Evolutionary conservation across 306 rosid species (phyloP).

Genomic region (Comarum palustre): DNA sequence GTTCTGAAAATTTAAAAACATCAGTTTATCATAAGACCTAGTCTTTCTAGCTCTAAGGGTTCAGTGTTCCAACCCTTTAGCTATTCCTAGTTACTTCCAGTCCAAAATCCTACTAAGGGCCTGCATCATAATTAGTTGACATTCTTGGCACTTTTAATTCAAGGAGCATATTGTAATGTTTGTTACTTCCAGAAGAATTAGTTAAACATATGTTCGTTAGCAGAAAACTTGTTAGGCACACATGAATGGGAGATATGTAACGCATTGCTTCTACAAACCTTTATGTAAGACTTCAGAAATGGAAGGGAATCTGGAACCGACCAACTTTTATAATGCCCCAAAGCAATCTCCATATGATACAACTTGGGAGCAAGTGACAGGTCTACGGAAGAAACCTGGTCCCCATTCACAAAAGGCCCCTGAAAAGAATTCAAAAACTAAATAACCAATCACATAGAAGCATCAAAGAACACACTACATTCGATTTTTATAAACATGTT

Average conservation of each 20-base stretch:
- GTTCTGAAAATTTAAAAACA: too few relatives aligned
- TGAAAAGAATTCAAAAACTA: conserved; percentile 15
- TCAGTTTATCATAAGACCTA: neutral
- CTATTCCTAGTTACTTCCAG: neutral
- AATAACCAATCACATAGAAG: conserved; percentile 12
- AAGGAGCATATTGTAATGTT: too few relatives aligned
- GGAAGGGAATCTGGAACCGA: conserved; percentile 72
- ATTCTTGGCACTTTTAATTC: neutral
- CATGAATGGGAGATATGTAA: neutral
- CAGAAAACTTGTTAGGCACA: conserved; percentile 4
- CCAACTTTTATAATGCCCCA: conserved; percentile 86
- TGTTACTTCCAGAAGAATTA: too few relatives aligned
- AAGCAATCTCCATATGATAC: conserved; percentile 80
- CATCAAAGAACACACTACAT: neutral
- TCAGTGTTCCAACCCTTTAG: neutral
- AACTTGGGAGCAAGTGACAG: conserved; percentile 89
- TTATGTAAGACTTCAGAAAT: conserved; percentile 51
- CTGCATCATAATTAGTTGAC: neutral
- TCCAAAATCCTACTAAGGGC: neutral
- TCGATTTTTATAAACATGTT: conserved; percentile 5
- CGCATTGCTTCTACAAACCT: conserved; percentile 45
- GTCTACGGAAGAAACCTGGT: conserved; percentile 69
- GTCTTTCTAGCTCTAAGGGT: neutral
- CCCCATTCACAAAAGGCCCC: conserved; percentile 92
- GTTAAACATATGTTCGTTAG: neutral